Evolutionary conservation across 1,139 yeast species (phyloP), one percentile per base, ranked within the genome.

Genomic region (Scheffersomyces segobiensis): DNA sequence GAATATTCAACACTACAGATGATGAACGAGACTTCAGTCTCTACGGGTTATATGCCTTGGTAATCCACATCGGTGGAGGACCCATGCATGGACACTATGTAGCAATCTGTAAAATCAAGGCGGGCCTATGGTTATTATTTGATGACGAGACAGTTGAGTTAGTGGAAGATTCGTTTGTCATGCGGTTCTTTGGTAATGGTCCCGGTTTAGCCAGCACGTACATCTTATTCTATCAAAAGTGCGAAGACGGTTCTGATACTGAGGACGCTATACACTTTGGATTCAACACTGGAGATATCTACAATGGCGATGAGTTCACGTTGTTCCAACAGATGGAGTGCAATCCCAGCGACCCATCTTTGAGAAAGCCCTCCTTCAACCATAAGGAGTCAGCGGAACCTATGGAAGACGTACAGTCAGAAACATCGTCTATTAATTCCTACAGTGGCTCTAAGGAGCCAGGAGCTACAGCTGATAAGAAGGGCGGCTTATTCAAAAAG

Each of bases 71-170:
- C 67, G 99, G 99, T 4, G 97, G 98, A 2, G 98, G 98, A 0
- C 98, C 98, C 1, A 93, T 93, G 79, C 98, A 93, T 74, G 99
- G 99, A 0, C 99, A 95, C 72, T 95, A 95, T 69, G 93, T 95
- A 17, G 85, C 97, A 0, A 78, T 95, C 10, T 89, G 96, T 63
- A 93, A 93, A 70, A 88, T 93, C 17, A 87, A 85, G 58, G 82
- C 85, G 21, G 86, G 87, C 50, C 91, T 97, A 1, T 95, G 99
- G 99, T 76, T 95, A 46, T 75, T 95, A 60, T 95, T 91, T 74
- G 99, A 95, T 71, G 99, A 95, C 72, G 99, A 95, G 73, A 88
- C 96, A 20, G 97, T 93, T 5, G 98, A 93, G 68, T 79, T 90
- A 39, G 95, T 95, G 7, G 93, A 89, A 63, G 97, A 93, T 62